Base-by-base conservation (phyloP, 108 stramenopile genomes). In the Schizochytrium sp. region DNA sequence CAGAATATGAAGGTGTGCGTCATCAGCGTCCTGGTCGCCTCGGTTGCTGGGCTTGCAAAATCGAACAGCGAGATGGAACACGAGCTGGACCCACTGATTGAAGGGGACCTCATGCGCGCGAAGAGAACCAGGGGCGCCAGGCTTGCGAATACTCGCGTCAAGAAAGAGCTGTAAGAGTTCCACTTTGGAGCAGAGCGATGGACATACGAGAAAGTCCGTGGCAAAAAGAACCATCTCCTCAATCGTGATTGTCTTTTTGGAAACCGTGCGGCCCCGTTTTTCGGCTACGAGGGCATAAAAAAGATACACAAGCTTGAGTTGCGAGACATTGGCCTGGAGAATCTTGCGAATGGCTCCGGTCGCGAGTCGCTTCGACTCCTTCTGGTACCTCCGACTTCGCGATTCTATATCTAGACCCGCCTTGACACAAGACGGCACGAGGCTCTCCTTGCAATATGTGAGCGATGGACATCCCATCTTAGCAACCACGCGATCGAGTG, bases 221-320 rank as follows among this genome's bases (percentile, higher is more conserved):
- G 76, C 76, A 34, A 83, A 83, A 23, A 83, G 76, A 4, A 83
- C 23, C 76, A 83, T 83, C 76, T 83, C 76, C 51, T 83, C 76
- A 12, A 83, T 23, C 6, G 76, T 83, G n/a, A 83, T 47, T 8
- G 48, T 53, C 28, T 83, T 83, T 45, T 83, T 47, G n/a, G 76
- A 25, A 12, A 18, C 12, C n/a, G 76, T 28, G 48, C 76, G 45
- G 48, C 51, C 51, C 12, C 76, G 76, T 34, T 83, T 83, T 45
- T 83, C 76, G 45, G 76, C 76, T 21, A 83, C 51, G 2, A 83
- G 76, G 14, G 76, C 51, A 34, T 83, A 83, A 34, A 83, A 83
- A 0, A 83, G n/a, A 23, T 83, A 83, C 6, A 83, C 48, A 3
- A 53, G 19, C 51, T 83, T 83, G 25, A 83, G 76, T 45, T 83